Evolutionary conservation across 2,329 filamentous ascomycete species (phyloP), one percentile per base, ranked within the genome.

Genomic region (Fusarium pilosicola): DNA sequence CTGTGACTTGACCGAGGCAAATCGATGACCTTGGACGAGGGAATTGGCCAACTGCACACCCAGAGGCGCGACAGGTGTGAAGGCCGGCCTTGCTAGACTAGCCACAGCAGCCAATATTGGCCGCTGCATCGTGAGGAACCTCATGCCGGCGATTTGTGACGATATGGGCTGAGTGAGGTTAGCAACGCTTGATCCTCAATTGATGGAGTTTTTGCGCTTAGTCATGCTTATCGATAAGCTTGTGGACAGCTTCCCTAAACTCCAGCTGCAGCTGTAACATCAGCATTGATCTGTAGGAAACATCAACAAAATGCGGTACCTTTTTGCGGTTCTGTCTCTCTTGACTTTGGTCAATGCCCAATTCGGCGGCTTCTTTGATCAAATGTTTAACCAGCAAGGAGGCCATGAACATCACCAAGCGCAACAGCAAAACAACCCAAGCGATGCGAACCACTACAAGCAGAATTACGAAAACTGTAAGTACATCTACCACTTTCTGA

Each of bases 311-410:
- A 83, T 83, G 81, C 79, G 76, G 20, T 73, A 78, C 42, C 56
- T 83, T 20, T 48, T 88, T 58, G 77, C 88, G 49, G 74, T 90
- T 26, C 80, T 94, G 22, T 84, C 93, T 56, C 82, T 94, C 34
- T 80, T 94, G 67, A 84, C 89, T 70, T 83, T 89, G 22, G 90
- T 87, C 8, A 85, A 88, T 65, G 94, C 94, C 17, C 96, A 98
- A 84, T 98, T 98, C 83, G 93, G 94, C 80, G 77, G 80, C 73
- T 97, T 99, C 89, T 99, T 98, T 84, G 95, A 98, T 82, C 94
- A 98, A 79, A 97, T 98, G 94, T 98, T 99, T 82, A 88, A 90
- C 77, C 75, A 76, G 24, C 68, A 73, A 45, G 89, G 89, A 75
- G 83, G 87, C 68, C 84, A 84, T 70, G 81, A 81, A 51, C 81